phyloP scores from a whole-genome alignment of 108 stramenopile species.

The Discostella stelligeroides region DNA sequence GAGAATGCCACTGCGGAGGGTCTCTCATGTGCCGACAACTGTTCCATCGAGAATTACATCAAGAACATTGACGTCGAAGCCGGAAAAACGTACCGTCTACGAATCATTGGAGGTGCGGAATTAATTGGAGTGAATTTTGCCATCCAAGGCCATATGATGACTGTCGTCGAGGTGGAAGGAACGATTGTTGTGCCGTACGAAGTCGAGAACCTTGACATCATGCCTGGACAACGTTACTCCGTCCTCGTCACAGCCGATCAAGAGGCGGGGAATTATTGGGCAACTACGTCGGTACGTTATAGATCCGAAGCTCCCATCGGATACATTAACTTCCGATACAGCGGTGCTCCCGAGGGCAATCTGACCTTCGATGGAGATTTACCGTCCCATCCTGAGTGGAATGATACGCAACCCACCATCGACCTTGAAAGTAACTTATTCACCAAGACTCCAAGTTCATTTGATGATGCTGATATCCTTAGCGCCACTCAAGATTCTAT shows the following conservation, averaged over 20 bases:
- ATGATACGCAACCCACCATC: slow-evolving; percentile 19
- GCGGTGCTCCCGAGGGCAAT: slow-evolving; percentile 11
- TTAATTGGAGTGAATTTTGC: slow-evolving; percentile 49
- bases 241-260: slow-evolving; percentile 46
- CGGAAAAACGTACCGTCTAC: slow-evolving; percentile 49
- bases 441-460: slow-evolving; percentile 25
- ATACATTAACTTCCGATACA: slow-evolving; percentile 27
- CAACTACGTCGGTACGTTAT: slow-evolving; percentile 39
- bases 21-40: slow-evolving; percentile 21
- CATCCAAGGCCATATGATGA: slow-evolving; percentile 45
- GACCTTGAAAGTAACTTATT: slow-evolving; percentile 32
- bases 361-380: slow-evolving; percentile 24
- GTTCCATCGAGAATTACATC: slow-evolving; percentile 40
- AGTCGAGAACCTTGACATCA: slow-evolving; percentile 38
- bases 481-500: slow-evolving; percentile 24
- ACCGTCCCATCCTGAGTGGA: slow-evolving; percentile 30
- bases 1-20: slow-evolving; percentile 12
- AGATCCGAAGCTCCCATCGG: slow-evolving; percentile 15
- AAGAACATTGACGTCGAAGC: slow-evolving; percentile 44
- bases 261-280: slow-evolving; percentile 40
- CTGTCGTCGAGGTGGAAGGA: slow-evolving; percentile 55
- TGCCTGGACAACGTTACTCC: slow-evolving; percentile 45
- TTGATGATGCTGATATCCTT: slow-evolving; percentile 25
- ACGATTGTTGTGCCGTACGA: slow-evolving; percentile 42
- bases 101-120: slow-evolving; percentile 29